Conservation (phyloP, 169 alveolate genomes). For the Cryptosporidium meleagridis region DNA sequence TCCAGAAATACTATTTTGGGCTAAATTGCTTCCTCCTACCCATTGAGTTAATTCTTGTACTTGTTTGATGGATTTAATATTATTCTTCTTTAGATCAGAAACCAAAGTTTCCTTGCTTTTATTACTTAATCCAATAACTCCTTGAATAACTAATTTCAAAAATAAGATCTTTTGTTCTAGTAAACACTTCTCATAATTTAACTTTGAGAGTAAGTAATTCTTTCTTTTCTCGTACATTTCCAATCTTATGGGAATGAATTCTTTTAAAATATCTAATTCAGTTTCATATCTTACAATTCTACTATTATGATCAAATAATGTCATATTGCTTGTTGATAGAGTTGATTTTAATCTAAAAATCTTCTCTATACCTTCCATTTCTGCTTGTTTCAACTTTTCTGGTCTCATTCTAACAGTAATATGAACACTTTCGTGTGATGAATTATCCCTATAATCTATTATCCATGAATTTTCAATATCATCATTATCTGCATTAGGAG, state of each 20-base stretch:
- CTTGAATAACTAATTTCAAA: constrained; percentile 88
- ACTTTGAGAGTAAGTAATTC: constrained; percentile 85
- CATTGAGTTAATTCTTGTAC: constrained; percentile 80
- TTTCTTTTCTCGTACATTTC: constrained; percentile 90
- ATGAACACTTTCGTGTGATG: constrained; percentile 88
- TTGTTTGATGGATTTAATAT: constrained; percentile 86
- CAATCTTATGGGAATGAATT: constrained; percentile 92
- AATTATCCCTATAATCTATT: constrained; percentile 86
- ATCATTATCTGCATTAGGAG: constrained; percentile 34
- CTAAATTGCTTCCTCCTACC: constrained; percentile 34
- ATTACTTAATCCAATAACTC: constrained; percentile 84
- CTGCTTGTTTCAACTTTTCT: constrained; percentile 74
- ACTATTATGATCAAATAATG: constrained; percentile 93
- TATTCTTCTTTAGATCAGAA: constrained; percentile 83
- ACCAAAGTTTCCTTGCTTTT: constrained; percentile 84
- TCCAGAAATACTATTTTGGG: constrained; percentile 36
- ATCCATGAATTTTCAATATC: constrained; percentile 78
- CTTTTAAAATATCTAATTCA: constrained; percentile 92
- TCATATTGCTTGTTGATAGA: constrained; percentile 92
- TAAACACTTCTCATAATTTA: constrained; percentile 85
- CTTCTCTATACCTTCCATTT: constrained; percentile 91
- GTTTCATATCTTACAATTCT: constrained; percentile 89
- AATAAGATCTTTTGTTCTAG: constrained; percentile 90
- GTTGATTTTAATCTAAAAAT: constrained; percentile 90
- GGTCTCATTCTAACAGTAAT: constrained; percentile 87